Evolutionary conservation across 2,329 filamentous ascomycete genomes (phyloP).

Genomic region (Hymenoscyphus salicellus): DNA sequence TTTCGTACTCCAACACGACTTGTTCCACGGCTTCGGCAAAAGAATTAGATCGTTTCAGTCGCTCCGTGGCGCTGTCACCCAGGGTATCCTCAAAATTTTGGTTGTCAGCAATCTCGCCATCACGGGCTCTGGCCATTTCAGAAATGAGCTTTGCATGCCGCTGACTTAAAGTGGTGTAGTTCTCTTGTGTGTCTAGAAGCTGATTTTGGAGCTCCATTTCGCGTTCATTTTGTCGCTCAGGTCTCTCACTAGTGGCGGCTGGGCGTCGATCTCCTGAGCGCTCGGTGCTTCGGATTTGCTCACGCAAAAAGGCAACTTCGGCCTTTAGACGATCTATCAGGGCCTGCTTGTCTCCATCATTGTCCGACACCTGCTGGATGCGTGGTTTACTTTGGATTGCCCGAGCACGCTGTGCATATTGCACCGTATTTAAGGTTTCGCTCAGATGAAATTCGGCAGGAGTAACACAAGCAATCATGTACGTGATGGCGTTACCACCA

Average conservation of each 20-base stretch:
- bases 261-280: conserved; percentile 54
- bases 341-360: conserved; percentile 85
- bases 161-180: conserved; percentile 85
- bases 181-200: conserved; percentile 87
- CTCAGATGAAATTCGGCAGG: conserved; percentile 95
- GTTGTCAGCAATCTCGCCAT: conserved; percentile 62
- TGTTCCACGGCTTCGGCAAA: conserved; percentile 96
- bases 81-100: conserved; percentile 58
- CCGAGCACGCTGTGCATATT: conserved; percentile 92
- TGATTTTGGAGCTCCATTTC: conserved; percentile 92
- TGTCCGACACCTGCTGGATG: conserved; percentile 81
- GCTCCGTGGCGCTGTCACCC: conserved; percentile 78
- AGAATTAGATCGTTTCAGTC: conserved; percentile 89
- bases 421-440: conserved; percentile 94
- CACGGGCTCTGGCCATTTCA: conserved; percentile 82
- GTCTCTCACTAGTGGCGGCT: conserved; percentile 61
- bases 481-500: conserved; percentile 94
- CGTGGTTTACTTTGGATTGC: conserved; percentile 97
- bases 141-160: conserved; percentile 94
- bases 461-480: conserved; percentile 99
- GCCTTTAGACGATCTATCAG: conserved; percentile 90
- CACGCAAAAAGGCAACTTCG: conserved; percentile 87
- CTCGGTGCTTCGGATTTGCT: conserved; percentile 87
- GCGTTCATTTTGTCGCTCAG: conserved; percentile 76
- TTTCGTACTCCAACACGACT: conserved; percentile 95